phyloP scores from a whole-genome alignment of 352 stramenopile species.

The Discostella stelligera region DNA sequence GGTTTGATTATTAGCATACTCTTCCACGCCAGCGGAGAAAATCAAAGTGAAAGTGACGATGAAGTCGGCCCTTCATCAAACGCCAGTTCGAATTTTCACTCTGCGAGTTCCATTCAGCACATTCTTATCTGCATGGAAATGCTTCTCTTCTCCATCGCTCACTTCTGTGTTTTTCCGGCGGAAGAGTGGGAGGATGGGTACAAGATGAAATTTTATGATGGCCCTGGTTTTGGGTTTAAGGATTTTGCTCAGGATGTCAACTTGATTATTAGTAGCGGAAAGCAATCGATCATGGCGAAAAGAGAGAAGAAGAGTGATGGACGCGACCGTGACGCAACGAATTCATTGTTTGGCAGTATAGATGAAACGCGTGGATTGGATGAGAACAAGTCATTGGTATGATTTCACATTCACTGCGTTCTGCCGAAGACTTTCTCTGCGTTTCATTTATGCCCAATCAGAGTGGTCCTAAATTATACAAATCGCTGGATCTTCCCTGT shows the following conservation, averaged over 20 bases:
- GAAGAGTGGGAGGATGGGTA: conserved; percentile 67
- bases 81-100: neutral
- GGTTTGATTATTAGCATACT: conserved; percentile 66
- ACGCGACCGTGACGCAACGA: neutral
- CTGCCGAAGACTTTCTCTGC: too few relatives aligned
- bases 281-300: conserved; percentile 22
- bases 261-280: conserved; percentile 35
- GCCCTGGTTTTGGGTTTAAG: conserved; percentile 58
- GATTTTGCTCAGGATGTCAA: conserved; percentile 74
- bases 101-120: conserved; percentile 57
- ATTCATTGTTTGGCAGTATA: conserved; percentile 21
- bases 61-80: conserved; percentile 23
- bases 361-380: conserved; percentile 7
- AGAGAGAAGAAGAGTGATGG: conserved; percentile 12
- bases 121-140: conserved; percentile 80
- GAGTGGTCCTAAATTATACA: too few relatives aligned
- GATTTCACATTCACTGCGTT: neutral
- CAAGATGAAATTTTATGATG: conserved; percentile 50
- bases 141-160: conserved; percentile 66
- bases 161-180: conserved; percentile 52
- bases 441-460: too few relatives aligned
- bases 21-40: conserved; percentile 27
- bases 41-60: conserved; percentile 21
- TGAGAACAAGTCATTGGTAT: conserved; percentile 12
- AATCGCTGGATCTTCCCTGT: neutral